Evolutionary conservation across 164 flowering plant species (phyloP).

Genomic region (Magnolia kwangsiensis): DNA sequence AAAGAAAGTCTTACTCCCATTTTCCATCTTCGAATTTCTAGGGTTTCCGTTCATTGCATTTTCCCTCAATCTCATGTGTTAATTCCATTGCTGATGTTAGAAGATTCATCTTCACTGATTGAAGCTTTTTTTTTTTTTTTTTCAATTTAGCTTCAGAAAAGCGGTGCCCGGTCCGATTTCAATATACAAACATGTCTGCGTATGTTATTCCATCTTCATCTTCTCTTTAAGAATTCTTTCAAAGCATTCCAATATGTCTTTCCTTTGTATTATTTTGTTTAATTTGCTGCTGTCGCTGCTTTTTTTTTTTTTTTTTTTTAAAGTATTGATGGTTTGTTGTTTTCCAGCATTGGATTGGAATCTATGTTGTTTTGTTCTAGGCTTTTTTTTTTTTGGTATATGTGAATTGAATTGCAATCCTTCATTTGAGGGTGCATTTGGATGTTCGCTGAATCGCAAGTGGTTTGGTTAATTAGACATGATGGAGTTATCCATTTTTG

Average conservation of each 20-base stretch:
- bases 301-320: no score
- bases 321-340: no score
- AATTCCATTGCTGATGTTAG: not conserved
- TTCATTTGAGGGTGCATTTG: no score
- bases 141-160: not conserved
- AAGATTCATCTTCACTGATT: not conserved
- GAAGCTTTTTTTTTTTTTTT: not conserved
- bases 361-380: no score
- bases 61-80: not conserved
- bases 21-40: not conserved
- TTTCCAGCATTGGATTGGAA: no score
- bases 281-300: not conserved
- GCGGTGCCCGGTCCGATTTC: not conserved
- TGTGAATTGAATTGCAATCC: no score
- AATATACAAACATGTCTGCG: constrained; percentile 1
- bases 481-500: no score
- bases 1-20: not conserved
- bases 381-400: no score
- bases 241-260: not conserved
- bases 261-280: not conserved
- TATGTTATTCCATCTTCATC: not conserved
- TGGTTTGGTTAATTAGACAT: no score
- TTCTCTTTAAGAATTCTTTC: not conserved
- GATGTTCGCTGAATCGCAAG: no score
- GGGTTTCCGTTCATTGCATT: not conserved